These are phyloP conservation scores for Adansonia rubrostipa DNA, from an alignment of 441 rosid genomes.

Conservation along the genomic window DNA sequence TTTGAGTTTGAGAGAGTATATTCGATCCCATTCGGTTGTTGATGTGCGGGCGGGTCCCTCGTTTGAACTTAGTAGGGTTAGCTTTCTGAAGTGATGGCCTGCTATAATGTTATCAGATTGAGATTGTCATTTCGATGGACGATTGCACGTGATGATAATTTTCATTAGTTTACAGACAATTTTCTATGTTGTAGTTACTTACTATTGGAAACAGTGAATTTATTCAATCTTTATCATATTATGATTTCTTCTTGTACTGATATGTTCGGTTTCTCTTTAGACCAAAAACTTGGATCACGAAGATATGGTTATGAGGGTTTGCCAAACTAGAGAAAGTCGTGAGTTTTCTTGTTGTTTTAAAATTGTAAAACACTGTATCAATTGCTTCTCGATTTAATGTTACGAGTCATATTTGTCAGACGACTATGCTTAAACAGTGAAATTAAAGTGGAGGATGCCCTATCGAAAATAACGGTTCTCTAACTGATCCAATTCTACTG, in stretches of 20 bases:
- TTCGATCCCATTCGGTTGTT: neutral
- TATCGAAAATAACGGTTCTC: constrained; percentile 12
- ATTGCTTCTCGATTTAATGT: constrained; percentile 15
- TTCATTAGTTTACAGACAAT: neutral
- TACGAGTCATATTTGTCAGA: neutral
- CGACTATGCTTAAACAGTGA: neutral
- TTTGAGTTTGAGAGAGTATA: neutral
- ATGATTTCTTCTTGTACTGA: neutral
- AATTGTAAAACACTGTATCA: neutral
- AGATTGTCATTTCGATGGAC: neutral
- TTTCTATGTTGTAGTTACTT: neutral
- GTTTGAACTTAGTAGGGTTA: neutral
- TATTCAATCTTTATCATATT: neutral
- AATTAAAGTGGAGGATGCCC: constrained; percentile 8
- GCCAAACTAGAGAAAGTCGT: constrained; percentile 11
- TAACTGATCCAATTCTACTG: neutral
- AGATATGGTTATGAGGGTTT: neutral
- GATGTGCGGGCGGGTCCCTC: neutral
- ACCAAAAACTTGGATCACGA: neutral
- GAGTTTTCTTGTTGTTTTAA: neutral
- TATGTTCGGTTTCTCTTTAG: neutral
- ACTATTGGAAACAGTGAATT: too few species aligned
- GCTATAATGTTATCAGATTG: neutral
- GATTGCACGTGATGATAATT: neutral
- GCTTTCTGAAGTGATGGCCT: constrained; percentile 7